Evolutionary conservation across 306 rosid species (phyloP), one percentile per base, ranked within the genome.

Genomic region (Quercus gilva): DNA sequence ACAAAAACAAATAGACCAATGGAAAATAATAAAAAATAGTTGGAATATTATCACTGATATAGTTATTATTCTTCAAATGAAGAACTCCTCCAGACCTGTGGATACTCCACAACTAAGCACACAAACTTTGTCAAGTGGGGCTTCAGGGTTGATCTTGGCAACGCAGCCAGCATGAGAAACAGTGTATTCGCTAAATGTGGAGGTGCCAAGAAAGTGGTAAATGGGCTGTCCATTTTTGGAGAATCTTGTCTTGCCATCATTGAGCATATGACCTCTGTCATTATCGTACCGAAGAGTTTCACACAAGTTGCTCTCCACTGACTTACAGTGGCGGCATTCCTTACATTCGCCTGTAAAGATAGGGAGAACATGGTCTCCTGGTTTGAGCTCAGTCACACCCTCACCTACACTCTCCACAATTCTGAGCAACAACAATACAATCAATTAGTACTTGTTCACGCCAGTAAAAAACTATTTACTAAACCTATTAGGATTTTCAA

Each of bases 291-390:
- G 85, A 1, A 94, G 90, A 4, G 91, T 91, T 53, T 92, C 95
- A 63, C 99, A 94, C 99, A 94, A 86, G 89, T 94, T 94, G 87
- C 99, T 92, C 73, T 94, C 97, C 71, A 86, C 97, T 2, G 97
- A 92, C 77, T 90, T 83, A 43, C 99, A 94, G 78, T 92, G 97
- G 28, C 73, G 29, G 75, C 98, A 94, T 29, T 91, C 98, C 78
- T 89, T 91, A 64, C 99, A 94, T 74, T 94, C 99, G 13, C 99
- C 99, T 0, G 97, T 94, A 88, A 94, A 94, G 21, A 94, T 90
- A 0, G 97, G 97, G 19, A 94, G 99, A 55, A 92, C 99, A 56
- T 94, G 97, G 23, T 94, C 97, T 31, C 97, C 99, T 51, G 91
- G 91, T 78, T 90, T 70, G n/a, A 94, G 91, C 71, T 91, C 89